Evolutionary conservation across 305 asterid species (phyloP), one percentile per base, ranked within the genome.

Genomic region (Fraxinus platypoda): DNA sequence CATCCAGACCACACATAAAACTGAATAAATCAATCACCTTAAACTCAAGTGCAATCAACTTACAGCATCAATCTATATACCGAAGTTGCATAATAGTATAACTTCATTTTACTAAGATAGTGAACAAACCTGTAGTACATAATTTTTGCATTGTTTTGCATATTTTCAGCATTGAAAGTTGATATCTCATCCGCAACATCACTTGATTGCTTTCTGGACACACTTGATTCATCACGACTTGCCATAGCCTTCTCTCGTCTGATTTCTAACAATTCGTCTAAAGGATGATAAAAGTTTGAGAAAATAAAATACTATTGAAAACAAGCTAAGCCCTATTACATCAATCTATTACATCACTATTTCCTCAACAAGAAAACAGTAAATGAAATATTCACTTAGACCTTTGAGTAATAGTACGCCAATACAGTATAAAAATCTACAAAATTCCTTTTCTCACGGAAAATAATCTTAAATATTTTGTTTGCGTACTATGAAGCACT

Each of bases 141-240:
- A 72, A 91, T 79, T 84, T 91, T 93, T 62, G 93, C 83, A 86
- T 93, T 93, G 89, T 87, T 93, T 78, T 82, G 92, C 87, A 89
- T 85, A 87, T 93, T 92, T 82, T 93, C 96, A 46, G 84, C 92
- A 88, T 89, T 91, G 91, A 92, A 87, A 73, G 91, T 88, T 12
- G 90, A 90, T 77, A 91, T 85, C 82, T 87, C 94, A 80, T 90
- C 93, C 82, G 81, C 82, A 64, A 75, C 81, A 78, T 88, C 92
- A 41, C 86, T 84, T 8, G 90, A 88, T 83, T 90, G 88, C 85
- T 86, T 88, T 38, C 85, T 85, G 74, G 79, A 84, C 23, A 70
- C 64, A 34, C 83, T 87, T 11, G 90, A 88, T 84, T 87, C 90
- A 54, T 88, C 95, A 74, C 82, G 91, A 59, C 87, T 86, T 57